Evolutionary conservation across 345 rosid genomes (phyloP).

Genomic region (Erodium maritimum): DNA sequence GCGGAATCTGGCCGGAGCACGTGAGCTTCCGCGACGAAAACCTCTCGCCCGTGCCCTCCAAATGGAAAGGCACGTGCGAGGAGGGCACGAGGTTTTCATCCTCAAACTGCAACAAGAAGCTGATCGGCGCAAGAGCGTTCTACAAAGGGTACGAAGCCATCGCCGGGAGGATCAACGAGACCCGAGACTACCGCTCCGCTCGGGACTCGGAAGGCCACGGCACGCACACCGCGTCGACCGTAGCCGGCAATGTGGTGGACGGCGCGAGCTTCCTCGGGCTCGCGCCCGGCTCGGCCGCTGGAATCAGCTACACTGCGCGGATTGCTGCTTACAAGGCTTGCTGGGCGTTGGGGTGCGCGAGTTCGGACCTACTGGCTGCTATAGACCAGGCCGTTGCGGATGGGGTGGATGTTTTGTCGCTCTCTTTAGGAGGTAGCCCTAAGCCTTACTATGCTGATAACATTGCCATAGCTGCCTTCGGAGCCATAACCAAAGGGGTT

Average conservation of each 20-base stretch:
- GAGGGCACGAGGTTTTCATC: constrained; percentile 48
- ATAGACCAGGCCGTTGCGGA: constrained; percentile 56
- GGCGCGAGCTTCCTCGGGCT: constrained; percentile 39
- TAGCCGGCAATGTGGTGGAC: constrained; percentile 39
- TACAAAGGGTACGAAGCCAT: constrained; percentile 46
- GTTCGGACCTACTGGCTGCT: constrained; percentile 52
- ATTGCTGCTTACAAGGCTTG: constrained; percentile 68
- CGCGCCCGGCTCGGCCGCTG: constrained; percentile 49
- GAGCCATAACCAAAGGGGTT: constrained; percentile 44
- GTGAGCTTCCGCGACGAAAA: constrained; percentile 51
- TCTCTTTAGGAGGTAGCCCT: constrained; percentile 50
- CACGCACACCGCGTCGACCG: constrained; percentile 81
- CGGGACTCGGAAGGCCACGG: constrained; percentile 74
- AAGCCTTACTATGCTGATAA: constrained; percentile 46
- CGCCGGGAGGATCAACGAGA: constrained; percentile 35
- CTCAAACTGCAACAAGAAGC: constrained; percentile 52
- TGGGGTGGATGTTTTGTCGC: constrained; percentile 67
- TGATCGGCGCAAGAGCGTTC: constrained; percentile 61
- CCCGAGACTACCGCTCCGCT: constrained; percentile 48
- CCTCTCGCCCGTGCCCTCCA: constrained; percentile 40
- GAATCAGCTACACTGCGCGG: constrained; percentile 58
- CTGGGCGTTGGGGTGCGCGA: constrained; percentile 54
- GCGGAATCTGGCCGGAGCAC: constrained; percentile 80
- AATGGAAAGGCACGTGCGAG: constrained; percentile 71
- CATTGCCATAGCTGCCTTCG: constrained; percentile 45